Percentiles rank a stretch among this genome's conserved stretches.
phyloP scores from a whole-genome alignment of 2,329 filamentous ascomycete genomes.

The Penicillium sp. region DNA sequence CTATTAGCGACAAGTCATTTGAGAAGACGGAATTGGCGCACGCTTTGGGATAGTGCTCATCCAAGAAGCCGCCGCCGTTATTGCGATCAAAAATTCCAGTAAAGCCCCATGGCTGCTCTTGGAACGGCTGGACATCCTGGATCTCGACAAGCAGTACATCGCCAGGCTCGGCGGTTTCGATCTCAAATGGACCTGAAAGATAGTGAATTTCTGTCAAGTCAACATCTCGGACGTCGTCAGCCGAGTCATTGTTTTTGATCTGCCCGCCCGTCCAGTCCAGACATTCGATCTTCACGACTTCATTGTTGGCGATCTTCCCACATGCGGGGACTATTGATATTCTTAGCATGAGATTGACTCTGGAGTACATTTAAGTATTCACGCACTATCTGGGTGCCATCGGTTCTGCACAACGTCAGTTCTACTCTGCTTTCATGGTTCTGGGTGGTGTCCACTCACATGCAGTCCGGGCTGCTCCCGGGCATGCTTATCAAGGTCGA shows the following conservation, averaged over 20 bases:
- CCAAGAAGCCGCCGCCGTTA: constrained; percentile 86
- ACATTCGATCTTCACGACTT: constrained; percentile 92
- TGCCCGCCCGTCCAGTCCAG: constrained; percentile 77
- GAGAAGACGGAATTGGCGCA: constrained; percentile 41
- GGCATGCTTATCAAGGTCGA: constrained; percentile 70
- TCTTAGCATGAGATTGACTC: not conserved
- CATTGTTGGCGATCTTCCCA: constrained; percentile 72
- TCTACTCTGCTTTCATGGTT: not conserved
- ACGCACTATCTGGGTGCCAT: constrained; percentile 85
- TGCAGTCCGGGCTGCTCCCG: constrained; percentile 68
- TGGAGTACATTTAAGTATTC: not conserved
- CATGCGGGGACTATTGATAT: constrained; percentile 65
- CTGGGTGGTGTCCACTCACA: constrained; percentile 48
- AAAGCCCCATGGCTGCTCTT: constrained; percentile 86
- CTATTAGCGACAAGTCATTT: not conserved
- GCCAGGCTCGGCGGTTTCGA: constrained; percentile 79
- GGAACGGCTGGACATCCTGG: constrained; percentile 85
- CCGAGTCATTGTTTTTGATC: constrained; percentile 82
- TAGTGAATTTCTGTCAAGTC: constrained; percentile 85
- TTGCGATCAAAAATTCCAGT: constrained; percentile 75
- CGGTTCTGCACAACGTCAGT: constrained; percentile 63
- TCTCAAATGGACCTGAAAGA: constrained; percentile 82
- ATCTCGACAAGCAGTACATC: constrained; percentile 86
- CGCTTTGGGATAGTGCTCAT: constrained; percentile 82
- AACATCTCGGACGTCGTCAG: constrained; percentile 82